phyloP scores from a whole-genome alignment of 257 asterid genomes.

The Haberlea rhodopensis region DNA sequence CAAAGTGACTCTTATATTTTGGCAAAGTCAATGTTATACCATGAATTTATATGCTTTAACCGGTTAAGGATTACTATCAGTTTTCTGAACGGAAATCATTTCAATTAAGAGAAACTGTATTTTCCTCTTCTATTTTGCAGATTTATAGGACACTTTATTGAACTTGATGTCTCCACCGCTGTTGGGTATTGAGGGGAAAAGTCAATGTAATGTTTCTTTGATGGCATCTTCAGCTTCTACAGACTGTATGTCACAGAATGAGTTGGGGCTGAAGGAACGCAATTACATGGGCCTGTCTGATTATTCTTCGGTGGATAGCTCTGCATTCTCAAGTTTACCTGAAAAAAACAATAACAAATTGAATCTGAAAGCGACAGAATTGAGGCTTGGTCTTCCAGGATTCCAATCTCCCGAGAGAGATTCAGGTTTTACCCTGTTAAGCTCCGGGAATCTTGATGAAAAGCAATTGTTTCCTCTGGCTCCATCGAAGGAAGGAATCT shows the following conservation, averaged over 20 bases:
- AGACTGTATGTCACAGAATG: conserved; percentile 45
- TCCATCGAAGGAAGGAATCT: conserved; percentile 42
- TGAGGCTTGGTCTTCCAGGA: conserved; percentile 71
- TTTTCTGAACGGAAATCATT: neutral
- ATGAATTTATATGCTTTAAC: neutral
- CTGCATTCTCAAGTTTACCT: conserved; percentile 44
- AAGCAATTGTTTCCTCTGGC: conserved; percentile 62
- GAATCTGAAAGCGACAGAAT: conserved; percentile 67
- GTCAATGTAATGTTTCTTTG: conserved; percentile 45
- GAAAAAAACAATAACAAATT: conserved; percentile 38
- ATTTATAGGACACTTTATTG: too few species aligned
- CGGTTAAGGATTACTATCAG: neutral
- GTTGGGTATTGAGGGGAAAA: conserved; percentile 46
- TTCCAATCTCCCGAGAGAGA: conserved; percentile 53
- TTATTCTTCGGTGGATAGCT: conserved; percentile 69
- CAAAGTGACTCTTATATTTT: neutral
- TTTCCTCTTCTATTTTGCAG: too few species aligned
- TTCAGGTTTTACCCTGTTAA: conserved; percentile 31
- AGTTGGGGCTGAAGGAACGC: conserved; percentile 46
- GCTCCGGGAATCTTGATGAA: conserved; percentile 45
- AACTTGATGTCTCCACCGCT: conserved; percentile 55
- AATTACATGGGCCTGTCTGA: conserved; percentile 71
- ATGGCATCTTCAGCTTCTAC: conserved; percentile 48
- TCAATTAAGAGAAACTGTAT: neutral
- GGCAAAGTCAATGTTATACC: neutral